Base-by-base conservation (phyloP, 176 grass and related monocot genomes). In the Eremochloa ophiuroides region DNA sequence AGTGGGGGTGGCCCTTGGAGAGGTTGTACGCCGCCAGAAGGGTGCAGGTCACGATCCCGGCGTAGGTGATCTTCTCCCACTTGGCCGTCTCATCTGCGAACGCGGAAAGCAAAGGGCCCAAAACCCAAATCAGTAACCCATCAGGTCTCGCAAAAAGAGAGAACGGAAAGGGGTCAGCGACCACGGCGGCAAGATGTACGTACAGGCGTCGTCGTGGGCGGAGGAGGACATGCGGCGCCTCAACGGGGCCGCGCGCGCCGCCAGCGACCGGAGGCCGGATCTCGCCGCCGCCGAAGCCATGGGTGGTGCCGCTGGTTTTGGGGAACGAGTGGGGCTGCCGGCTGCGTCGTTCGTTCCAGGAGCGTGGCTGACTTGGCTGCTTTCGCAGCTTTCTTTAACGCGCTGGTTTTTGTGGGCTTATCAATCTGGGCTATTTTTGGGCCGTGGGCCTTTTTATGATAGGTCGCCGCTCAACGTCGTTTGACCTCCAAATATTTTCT, bases 51-150 rank as follows among this genome's bases (percentile, higher is more conserved):
- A 87, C 86, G 78, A 93, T 94, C 34, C 86, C 95, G 3, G 16
- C 82, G 67, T 91, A 93, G 31, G 95, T 95, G 73, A 94, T 95
- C 92, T 98, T 98, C 90, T 98, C 90, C 95, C 95, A 98, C 73
- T 95, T 95, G 37, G 92, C 90, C 53, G 95, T 87, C 81, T 95
- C 92, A 69, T 89, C 95, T 98, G 83, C 75, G 34, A 47, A 61
- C 31, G 41, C 28, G 71, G 27, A 20, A 78, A 67, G n/a, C 53
- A 73, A 8, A 5, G 26, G 40, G 28, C 15, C 20, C 64, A 11
- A 16, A 79, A 66, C 39, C 58, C 28, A 38, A 34, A 65, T 77
- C 62, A 83, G 35, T 39, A 51, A 5, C 37, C 28, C 59, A 79
- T 43, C 55, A 30, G 67, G 63, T 67, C 47, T 81, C 66, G 61